phyloP scores from a whole-genome alignment of 148 eudicot species.

The Oxyria digyna region DNA sequence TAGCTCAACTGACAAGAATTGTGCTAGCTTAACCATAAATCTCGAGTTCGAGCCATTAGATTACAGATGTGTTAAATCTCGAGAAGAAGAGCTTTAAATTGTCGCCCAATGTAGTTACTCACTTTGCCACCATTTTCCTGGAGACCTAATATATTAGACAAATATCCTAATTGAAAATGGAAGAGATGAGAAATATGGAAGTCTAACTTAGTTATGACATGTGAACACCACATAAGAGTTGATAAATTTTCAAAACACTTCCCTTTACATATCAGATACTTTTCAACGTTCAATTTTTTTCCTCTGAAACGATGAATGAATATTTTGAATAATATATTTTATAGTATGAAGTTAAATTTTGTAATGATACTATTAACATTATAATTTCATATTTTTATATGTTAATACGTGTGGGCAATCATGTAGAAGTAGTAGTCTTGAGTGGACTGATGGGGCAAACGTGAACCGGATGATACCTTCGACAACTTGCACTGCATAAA shows the following conservation, averaged over 20 bases:
- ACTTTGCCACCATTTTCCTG: no score
- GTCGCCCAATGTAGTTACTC: no score
- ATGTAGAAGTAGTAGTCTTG: background rate
- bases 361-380: no score
- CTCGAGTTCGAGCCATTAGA: no score
- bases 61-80: no score
- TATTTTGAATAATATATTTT: background rate
- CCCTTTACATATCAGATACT: background rate
- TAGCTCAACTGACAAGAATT: no score
- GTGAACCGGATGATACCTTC: background rate
- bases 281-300: background rate
- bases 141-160: no score
- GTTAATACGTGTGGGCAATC: conserved; percentile 1
- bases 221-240: background rate
- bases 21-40: no score
- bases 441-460: background rate
- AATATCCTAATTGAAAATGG: background rate
- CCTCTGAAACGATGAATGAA: background rate
- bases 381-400: background rate
- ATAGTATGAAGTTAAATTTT: no score
- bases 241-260: background rate
- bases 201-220: background rate
- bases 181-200: background rate
- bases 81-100: no score
- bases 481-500: background rate